Evolutionary conservation across 2,329 filamentous ascomycete genomes (phyloP).

Genomic region (Pezicula rhizophila): DNA sequence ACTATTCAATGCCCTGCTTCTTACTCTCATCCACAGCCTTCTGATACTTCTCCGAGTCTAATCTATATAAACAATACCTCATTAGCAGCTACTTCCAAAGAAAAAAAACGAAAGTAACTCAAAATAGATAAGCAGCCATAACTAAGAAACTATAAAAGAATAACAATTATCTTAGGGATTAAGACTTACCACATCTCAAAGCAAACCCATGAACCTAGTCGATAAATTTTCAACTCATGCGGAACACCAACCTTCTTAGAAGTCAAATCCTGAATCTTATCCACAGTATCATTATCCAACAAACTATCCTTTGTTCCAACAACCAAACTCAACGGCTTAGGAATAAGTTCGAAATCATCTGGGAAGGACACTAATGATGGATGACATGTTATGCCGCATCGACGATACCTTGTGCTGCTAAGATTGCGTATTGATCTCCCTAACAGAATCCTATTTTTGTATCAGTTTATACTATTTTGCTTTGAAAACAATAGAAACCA

Average conservation of each 20-base stretch:
- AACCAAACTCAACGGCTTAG: slow-evolving; percentile 33
- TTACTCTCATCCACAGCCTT: slow-evolving; percentile 39
- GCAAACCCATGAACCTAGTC: slow-evolving; percentile 39
- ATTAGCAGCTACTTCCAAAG: no score
- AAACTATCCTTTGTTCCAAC: slow-evolving; percentile 36
- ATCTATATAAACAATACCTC: slow-evolving; percentile 8
- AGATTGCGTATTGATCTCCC: slow-evolving; percentile 49
- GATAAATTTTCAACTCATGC: slow-evolving; percentile 34
- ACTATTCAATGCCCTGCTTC: slow-evolving; percentile 35
- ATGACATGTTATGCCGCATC: slow-evolving; percentile 37
- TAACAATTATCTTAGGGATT: no score
- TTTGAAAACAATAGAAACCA: slow-evolving; percentile 31
- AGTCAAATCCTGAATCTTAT: slow-evolving; percentile 34
- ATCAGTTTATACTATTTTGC: no score
- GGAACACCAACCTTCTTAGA: slow-evolving; percentile 30
- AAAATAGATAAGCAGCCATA: no score
- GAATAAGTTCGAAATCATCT: slow-evolving; percentile 33
- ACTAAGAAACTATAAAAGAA: no score
- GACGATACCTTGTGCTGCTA: slow-evolving; percentile 35
- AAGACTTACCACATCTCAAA: slow-evolving; percentile 26
- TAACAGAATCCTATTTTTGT: slow-evolving; percentile 44
- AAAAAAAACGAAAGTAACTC: no score
- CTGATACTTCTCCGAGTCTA: slow-evolving; percentile 37
- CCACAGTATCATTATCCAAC: slow-evolving; percentile 31
- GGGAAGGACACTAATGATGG: slow-evolving; percentile 36